phyloP scores from a whole-genome alignment of 768 basidiomycete species.

The Chiua virens region DNA sequence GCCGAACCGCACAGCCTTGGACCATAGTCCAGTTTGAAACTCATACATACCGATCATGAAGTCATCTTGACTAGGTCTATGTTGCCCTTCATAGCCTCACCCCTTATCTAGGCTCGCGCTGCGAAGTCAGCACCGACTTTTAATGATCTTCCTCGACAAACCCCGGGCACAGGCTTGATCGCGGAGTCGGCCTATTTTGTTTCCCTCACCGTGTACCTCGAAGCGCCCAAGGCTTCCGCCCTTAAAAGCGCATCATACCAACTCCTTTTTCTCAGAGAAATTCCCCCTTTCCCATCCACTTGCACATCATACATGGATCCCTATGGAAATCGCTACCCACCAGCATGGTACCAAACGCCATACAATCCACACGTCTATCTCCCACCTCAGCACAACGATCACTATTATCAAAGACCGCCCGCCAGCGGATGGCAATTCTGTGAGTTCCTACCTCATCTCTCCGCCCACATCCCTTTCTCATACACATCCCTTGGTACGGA shows the following conservation, averaged over 20 bases:
- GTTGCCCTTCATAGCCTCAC: neutral
- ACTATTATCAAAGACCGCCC: slow-evolving; percentile 8
- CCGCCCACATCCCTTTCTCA: neutral
- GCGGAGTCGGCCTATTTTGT: slow-evolving; percentile 8
- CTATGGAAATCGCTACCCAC: slow-evolving; percentile 16
- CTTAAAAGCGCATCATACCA: slow-evolving; percentile 9
- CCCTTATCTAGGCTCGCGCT: neutral
- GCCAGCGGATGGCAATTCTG: slow-evolving; percentile 19
- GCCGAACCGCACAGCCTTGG: no score
- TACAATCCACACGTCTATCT: slow-evolving; percentile 33
- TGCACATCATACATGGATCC: slow-evolving; percentile 22
- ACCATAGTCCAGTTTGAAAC: no score
- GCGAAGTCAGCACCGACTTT: no score
- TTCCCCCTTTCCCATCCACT: slow-evolving; percentile 2
- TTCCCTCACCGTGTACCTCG: neutral
- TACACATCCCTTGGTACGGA: neutral
- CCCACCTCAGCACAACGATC: slow-evolving; percentile 20
- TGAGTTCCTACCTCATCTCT: slow-evolving; percentile 2
- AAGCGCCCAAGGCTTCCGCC: slow-evolving; percentile 10
- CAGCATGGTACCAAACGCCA: slow-evolving; percentile 24
- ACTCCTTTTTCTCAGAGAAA: neutral
- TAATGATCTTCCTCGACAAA: neutral
- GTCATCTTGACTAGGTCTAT: no score
- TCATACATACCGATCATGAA: no score
- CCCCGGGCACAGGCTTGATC: neutral